phyloP scores from a whole-genome alignment of 768 basidiomycete species.

The Hygrocybe coccinea region DNA sequence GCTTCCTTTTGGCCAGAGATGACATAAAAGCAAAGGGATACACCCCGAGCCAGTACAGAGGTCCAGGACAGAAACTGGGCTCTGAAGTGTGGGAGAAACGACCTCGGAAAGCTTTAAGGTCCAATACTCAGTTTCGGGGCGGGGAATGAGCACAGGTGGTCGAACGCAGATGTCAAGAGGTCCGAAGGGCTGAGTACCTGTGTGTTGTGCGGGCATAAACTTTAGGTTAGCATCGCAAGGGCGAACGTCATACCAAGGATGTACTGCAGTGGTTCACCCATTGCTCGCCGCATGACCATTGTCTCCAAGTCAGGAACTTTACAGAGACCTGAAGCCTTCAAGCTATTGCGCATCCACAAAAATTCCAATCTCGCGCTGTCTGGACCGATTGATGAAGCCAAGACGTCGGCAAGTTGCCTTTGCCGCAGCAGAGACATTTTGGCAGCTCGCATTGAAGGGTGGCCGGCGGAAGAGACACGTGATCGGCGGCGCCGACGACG shows the following conservation, averaged over 20 bases:
- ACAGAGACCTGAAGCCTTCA: conserved; percentile 15
- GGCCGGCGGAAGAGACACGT: too few relatives aligned
- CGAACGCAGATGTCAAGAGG: conserved; percentile 68
- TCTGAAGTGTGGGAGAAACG: conserved; percentile 34
- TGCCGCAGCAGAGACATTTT: background rate
- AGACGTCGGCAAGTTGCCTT: conserved; percentile 12
- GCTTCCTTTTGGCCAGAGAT: conserved; percentile 53
- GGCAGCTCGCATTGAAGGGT: background rate
- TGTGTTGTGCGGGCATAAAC: too few relatives aligned
- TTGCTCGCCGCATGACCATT: conserved; percentile 55
- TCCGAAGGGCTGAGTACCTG: conserved; percentile 86
- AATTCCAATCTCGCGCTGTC: conserved; percentile 38
- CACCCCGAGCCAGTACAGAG: conserved; percentile 92
- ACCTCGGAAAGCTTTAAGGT: conserved; percentile 52
- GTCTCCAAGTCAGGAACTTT: conserved; percentile 11
- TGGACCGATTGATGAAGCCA: conserved; percentile 28
- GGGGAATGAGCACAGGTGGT: conserved; percentile 85
- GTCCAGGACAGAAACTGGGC: conserved; percentile 59
- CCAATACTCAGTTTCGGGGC: conserved; percentile 93
- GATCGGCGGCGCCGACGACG: background rate
- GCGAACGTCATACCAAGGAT: conserved; percentile 65
- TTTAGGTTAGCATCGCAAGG: too few relatives aligned
- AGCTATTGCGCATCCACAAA: conserved; percentile 40
- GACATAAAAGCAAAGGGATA: conserved; percentile 80
- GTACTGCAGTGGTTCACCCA: conserved; percentile 84